Evolutionary conservation across 805 yeast species (phyloP).

Genomic region (Metschnikowia borealis): DNA sequence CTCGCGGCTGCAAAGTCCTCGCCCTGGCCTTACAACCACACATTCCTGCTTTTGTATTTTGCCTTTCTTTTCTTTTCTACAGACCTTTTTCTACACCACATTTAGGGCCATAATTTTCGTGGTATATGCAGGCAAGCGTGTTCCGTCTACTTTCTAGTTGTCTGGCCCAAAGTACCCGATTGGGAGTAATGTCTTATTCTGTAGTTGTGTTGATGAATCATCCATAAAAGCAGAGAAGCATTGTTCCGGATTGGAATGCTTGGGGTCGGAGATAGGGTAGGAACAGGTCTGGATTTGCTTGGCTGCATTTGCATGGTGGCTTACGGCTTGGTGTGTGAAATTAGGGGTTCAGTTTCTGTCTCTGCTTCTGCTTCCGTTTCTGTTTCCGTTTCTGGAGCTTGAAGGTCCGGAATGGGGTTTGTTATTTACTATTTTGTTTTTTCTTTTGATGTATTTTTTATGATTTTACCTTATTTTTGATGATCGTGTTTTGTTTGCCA

Average conservation of each 20-base stretch:
- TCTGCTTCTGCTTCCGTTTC: too few relatives aligned
- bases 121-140: too few relatives aligned
- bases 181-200: not conserved
- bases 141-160: not conserved
- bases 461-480: too few relatives aligned
- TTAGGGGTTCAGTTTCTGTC: too few relatives aligned
- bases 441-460: too few relatives aligned
- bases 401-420: too few relatives aligned
- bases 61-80: not conserved
- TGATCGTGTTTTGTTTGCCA: too few relatives aligned
- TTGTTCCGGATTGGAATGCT: not conserved
- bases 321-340: too few relatives aligned
- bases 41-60: not conserved
- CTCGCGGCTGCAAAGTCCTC: constrained; percentile 3
- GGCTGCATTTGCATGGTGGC: not conserved
- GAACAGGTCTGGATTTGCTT: not conserved
- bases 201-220: not conserved
- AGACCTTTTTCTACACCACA: not conserved
- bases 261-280: not conserved
- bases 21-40: not conserved
- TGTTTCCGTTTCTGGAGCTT: too few relatives aligned
- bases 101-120: too few relatives aligned
- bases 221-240: not conserved
- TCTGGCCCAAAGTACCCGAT: not conserved
- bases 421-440: too few relatives aligned